phyloP scores from a whole-genome alignment of 257 asterid species.

The Solanum chiquidenum region DNA sequence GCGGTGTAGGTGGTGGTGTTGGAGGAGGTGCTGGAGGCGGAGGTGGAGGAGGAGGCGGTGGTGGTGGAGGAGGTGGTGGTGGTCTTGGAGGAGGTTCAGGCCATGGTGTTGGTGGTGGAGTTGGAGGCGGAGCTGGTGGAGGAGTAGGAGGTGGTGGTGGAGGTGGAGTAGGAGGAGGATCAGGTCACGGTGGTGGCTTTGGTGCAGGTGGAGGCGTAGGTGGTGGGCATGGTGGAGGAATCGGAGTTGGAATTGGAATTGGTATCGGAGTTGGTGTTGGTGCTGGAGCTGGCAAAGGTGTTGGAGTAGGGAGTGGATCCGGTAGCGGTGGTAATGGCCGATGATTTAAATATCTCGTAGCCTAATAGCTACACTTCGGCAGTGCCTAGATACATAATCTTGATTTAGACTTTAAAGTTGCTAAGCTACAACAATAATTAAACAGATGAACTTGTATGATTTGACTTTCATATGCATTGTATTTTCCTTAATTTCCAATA shows the following conservation, averaged over 20 bases:
- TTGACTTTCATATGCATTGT: background rate
- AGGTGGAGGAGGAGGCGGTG: background rate
- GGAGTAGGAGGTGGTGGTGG: constrained; percentile 17
- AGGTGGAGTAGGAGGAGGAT: constrained; percentile 12
- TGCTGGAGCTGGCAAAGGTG: background rate
- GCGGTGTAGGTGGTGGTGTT: constrained; percentile 9
- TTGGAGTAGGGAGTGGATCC: constrained; percentile 1
- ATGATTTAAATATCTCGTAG: background rate
- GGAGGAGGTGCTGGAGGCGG: constrained; percentile 20
- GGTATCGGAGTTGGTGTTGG: constrained; percentile 18
- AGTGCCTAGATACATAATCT: background rate
- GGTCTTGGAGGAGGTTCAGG: constrained; percentile 25
- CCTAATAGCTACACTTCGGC: background rate
- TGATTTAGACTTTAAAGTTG: background rate
- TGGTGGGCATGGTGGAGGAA: constrained; percentile 11
- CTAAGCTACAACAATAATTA: background rate
- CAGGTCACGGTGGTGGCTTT: constrained; percentile 11
- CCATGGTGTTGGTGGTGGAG: constrained; percentile 14
- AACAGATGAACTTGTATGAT: background rate
- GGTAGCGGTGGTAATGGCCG: constrained; percentile 4
- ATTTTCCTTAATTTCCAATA: background rate
- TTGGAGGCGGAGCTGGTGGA: constrained; percentile 16
- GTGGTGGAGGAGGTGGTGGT: constrained; percentile 12
- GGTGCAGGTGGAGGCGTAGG: constrained; percentile 16
- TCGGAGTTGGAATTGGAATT: constrained; percentile 12